A percentile compares a stretch with the other conserved stretches of the same genome.
These are phyloP conservation scores for Pyrenochaeta sp. DNA, from an alignment of 2,329 filamentous ascomycete species.

Conservation along the genomic window DNA sequence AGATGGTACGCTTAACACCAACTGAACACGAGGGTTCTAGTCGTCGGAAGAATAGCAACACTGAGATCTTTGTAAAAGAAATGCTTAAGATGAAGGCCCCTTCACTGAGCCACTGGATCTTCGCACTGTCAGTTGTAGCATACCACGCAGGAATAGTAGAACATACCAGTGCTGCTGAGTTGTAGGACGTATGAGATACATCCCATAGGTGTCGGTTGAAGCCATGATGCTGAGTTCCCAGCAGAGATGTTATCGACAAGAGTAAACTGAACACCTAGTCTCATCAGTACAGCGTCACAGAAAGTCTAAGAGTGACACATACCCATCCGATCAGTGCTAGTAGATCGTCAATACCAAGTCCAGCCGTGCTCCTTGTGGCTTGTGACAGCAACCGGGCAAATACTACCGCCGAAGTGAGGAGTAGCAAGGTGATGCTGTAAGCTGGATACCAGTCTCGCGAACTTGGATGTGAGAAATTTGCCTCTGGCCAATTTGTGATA, in stretches of 20 bases:
- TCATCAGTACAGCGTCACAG: too few relatives aligned
- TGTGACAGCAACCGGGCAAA: constrained; percentile 36
- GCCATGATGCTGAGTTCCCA: constrained; percentile 29
- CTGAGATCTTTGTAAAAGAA: constrained; percentile 46
- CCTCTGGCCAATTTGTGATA: constrained; percentile 40
- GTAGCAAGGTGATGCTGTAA: constrained; percentile 35
- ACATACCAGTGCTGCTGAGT: constrained; percentile 22
- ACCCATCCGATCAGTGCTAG: constrained; percentile 22
- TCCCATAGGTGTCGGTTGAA: constrained; percentile 51
- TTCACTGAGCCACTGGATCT: constrained; percentile 44
- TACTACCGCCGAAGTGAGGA: constrained; percentile 31
- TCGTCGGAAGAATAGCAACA: constrained; percentile 49
- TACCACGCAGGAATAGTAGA: background rate
- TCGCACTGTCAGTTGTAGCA: constrained; percentile 2
- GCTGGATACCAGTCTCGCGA: constrained; percentile 40
- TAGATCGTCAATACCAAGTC: constrained; percentile 42
- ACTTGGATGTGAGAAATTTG: constrained; percentile 37
- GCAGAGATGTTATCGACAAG: constrained; percentile 12
- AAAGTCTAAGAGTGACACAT: constrained; percentile 6
- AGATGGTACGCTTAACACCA: constrained; percentile 38
- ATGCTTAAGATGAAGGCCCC: constrained; percentile 40
- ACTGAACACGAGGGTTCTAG: constrained; percentile 36
- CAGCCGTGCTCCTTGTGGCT: constrained; percentile 29
- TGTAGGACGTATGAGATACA: constrained; percentile 20
- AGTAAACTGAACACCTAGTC: constrained; percentile 22